Base-by-base conservation (phyloP, 179 eudicot species). In the Nepenthes alata region DNA sequence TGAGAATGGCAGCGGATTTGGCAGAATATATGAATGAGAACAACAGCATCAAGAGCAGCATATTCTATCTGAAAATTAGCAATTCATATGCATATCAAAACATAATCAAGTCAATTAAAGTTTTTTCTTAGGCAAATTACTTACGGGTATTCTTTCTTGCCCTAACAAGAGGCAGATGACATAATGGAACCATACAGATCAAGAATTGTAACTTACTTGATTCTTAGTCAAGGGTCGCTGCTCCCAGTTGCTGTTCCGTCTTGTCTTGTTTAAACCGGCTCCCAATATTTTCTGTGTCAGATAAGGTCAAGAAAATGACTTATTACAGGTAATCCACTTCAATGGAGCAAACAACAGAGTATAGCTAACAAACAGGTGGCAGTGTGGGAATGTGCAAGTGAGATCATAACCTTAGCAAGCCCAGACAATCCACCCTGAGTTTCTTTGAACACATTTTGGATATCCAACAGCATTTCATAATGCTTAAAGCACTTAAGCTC, bases 221-320 rank as follows among this genome's bases (percentile, higher is more conserved):
- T 83, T 85, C 57, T 65, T 85, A 70, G 71, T 85, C 69, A 93
- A 65, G 72, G 99, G 99, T 7, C 99, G 83, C 68, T 76, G 85
- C 78, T 93, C 99, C 97, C 99, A 93, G 74, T 93, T 80, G 80
- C 97, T 87, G 67, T 85, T 90, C 74, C 97, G 75, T 76, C 99
- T 85, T 4, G 95, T 90, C 79, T 93, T 93, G 75, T 93, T 87
- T 75, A 93, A 70, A 55, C 94, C 95, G 54, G 79, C 75, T 56
- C 99, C 99, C 69, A 93, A 66, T 66, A 93, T 77, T 85, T 90
- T 90, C 97, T 93, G 65, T 61, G 60, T 47, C 62, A 57, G 49
- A 47, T 53, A 61, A 41, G 37, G 12, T 62, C 13, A 38, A 51
- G 45, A 41, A 7, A 7, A 44, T 11, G 13, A 34, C n/a, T 59